Conservation (phyloP, 2,329 filamentous ascomycete genomes). For the Pestalotiopsis fici region DNA sequence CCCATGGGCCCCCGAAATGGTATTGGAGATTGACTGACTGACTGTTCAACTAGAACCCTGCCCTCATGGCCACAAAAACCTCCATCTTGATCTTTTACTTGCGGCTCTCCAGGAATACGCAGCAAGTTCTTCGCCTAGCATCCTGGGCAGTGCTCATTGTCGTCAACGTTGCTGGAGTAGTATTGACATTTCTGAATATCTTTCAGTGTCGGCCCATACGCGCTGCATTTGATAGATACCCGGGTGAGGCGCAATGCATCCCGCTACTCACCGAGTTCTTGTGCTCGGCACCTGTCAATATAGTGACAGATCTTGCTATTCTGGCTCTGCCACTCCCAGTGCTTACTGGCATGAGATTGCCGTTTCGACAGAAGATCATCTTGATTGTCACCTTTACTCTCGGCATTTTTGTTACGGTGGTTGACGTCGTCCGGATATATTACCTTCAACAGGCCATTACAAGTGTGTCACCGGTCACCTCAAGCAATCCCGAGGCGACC, state of each 20-base stretch:
- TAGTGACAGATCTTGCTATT: conserved; percentile 87
- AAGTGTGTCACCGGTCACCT: conserved; percentile 36
- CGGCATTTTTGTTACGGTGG: conserved; percentile 83
- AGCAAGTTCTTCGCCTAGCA: conserved; percentile 75
- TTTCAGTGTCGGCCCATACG: conserved; percentile 79
- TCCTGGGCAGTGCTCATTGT: conserved; percentile 78
- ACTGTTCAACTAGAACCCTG: conserved; percentile 66
- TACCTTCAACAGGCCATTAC: conserved; percentile 77
- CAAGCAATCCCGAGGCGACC: conserved; percentile 38
- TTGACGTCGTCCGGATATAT: conserved; percentile 87
- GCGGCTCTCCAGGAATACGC: conserved; percentile 74
- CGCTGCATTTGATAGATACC: conserved; percentile 62
- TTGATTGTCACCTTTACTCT: conserved; percentile 83
- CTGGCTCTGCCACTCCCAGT: conserved; percentile 87
- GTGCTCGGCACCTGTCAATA: conserved; percentile 84
- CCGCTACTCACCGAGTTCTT: conserved; percentile 64
- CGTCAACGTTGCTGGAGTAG: conserved; percentile 76
- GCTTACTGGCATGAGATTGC: conserved; percentile 81
- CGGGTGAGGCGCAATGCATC: conserved; percentile 46
- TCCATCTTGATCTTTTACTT: conserved; percentile 93
- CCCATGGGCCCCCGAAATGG: background rate
- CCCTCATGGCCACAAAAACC: conserved; percentile 87
- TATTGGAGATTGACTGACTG: background rate
- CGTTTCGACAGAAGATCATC: conserved; percentile 83
- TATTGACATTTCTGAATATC: conserved; percentile 83